Conservation (phyloP, 169 alveolate genomes). For the Gregarina niphandrodes region DNA sequence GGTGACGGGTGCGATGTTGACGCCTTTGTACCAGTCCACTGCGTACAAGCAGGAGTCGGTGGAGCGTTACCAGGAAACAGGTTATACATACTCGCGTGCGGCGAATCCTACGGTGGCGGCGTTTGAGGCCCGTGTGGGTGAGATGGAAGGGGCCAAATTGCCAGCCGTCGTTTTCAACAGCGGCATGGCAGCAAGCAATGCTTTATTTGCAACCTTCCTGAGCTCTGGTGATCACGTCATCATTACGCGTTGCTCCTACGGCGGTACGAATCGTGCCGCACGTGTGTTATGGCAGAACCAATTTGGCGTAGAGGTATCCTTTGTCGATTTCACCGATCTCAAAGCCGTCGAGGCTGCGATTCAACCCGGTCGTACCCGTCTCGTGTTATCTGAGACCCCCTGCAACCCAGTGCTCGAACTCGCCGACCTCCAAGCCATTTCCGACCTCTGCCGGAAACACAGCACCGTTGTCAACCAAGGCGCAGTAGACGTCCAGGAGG, state of each 20-base stretch:
- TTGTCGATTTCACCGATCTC: conserved; percentile 29
- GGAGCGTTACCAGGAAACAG: conserved; percentile 12
- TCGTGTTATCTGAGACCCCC: conserved; percentile 36
- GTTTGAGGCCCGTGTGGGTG: conserved; percentile 23
- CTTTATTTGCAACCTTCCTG: conserved; percentile 11
- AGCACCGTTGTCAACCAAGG: too few relatives aligned
- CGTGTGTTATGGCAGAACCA: conserved; percentile 8
- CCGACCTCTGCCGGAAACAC: background rate
- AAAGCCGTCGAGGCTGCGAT: conserved; percentile 21
- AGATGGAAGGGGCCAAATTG: conserved; percentile 24
- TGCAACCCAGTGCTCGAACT: conserved; percentile 29
- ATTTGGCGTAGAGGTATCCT: conserved; percentile 18
- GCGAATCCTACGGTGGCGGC: conserved; percentile 31
- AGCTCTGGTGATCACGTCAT: conserved; percentile 19
- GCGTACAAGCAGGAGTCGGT: conserved; percentile 30
- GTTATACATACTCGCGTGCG: conserved; percentile 30
- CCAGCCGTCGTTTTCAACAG: conserved; percentile 18
- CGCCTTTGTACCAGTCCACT: conserved; percentile 30
- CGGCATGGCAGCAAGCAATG: conserved; percentile 37
- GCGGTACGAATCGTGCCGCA: conserved; percentile 28
- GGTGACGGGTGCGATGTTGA: conserved; percentile 23
- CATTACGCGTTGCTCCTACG: conserved; percentile 30
- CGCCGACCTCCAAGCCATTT: conserved; percentile 4
- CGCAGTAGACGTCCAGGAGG: conserved; percentile 25
- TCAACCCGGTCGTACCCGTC: conserved; percentile 17